Evolutionary conservation across 306 rosid species (phyloP).

Genomic region (Lathyrus sativus): DNA sequence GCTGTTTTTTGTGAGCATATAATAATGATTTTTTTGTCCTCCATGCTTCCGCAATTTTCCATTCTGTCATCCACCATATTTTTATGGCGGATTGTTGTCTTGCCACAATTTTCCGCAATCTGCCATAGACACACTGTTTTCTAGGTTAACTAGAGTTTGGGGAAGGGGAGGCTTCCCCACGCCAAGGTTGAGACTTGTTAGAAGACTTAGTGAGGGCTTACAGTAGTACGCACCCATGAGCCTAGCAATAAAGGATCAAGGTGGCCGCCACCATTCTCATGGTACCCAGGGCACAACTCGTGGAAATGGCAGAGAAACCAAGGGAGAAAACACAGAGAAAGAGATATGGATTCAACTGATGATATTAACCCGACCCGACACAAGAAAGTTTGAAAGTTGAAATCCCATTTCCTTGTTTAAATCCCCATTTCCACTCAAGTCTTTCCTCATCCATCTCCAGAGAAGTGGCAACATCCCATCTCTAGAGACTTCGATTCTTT

Average conservation of each 20-base stretch:
- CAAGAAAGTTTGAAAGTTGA: background rate
- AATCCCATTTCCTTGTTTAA: background rate
- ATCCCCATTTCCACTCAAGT: background rate
- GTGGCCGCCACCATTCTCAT: slow-evolving; percentile 7
- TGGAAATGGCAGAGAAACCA: background rate
- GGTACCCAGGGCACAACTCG: background rate
- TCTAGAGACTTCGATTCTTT: background rate
- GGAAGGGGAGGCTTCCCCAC: background rate
- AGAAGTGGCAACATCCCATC: background rate
- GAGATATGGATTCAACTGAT: background rate
- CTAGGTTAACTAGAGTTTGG: background rate
- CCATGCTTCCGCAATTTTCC: no score
- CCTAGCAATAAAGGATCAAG: background rate
- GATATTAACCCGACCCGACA: background rate
- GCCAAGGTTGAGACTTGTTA: slow-evolving; percentile 4
- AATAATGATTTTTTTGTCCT: no score
- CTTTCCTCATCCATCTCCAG: slow-evolving; percentile 6
- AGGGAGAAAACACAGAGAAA: background rate
- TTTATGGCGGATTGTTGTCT: no score
- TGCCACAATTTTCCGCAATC: no score
- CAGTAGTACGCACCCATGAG: background rate
- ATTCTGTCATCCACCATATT: no score
- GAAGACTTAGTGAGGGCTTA: slow-evolving; percentile 13
- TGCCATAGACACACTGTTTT: background rate
- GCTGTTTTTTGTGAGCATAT: no score